Base-by-base conservation (phyloP, 192 early-diverging fungal genomes). In the Chytriomyces sp. region DNA sequence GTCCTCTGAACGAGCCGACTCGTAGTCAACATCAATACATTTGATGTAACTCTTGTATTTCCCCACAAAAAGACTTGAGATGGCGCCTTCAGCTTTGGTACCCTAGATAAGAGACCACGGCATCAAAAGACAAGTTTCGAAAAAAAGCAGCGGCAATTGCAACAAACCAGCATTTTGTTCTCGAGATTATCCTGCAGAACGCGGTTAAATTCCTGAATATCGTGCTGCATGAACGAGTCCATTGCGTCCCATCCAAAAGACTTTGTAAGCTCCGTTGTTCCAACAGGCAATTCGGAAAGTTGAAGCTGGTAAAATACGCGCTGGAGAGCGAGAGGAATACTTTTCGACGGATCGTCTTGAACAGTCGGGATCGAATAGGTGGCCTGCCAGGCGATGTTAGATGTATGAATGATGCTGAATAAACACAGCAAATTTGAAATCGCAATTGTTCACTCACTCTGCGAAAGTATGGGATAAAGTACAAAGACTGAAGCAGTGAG, bases 131-230 rank as follows among this genome's bases (percentile, higher is more conserved):
- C 16, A 7, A 45, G 18, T 53, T 57, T 13, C 24, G 18, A 44
- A 23, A 44, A 26, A 28, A 13, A 5, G 8, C 18, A 45, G 6
- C 50, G 28, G 60, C 35, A 3, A 43, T 35, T 53, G 46, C 6
- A 35, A 16, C 45, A 10, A 69, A 91, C 93, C 91, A 98, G 96
- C 97, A 99, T 99, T 84, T 98, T 97, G 20, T 83, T 90, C 84
- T 98, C 98, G 50, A 99, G 82, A 82, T 95, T 96, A 81, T 99
- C 97, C 82, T 97, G 96, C 61, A 99, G 85, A 11, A 98, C 94
- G 61, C 98, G 89, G 82, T 97, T 97, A 78, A 99, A 96, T 81
- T 98, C 97, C 80, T 98, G 96, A n/a, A 98, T 93, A 83, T 99
- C 98, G 78, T 99, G 98, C 85, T 99, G 97, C 89, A 91, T 92